Percentiles rank a stretch among this genome's conserved stretches.
Conservation (phyloP, 495 filamentous ascomycete species). For the Aspergillus coremiiformis region DNA sequence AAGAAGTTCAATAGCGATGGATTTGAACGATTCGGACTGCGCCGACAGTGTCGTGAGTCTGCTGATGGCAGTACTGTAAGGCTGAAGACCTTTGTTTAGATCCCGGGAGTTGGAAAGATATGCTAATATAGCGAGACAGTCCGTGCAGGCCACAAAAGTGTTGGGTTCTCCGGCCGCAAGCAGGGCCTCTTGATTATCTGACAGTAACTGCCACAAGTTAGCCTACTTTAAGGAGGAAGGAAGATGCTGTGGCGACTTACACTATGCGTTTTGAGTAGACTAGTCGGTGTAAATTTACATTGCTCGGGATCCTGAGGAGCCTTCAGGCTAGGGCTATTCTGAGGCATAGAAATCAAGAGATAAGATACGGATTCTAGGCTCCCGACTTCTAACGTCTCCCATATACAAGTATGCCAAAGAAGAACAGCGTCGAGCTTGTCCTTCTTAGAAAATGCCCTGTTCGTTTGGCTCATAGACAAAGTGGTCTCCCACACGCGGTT, state of each 20-base stretch:
- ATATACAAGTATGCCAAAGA: constrained; percentile 66
- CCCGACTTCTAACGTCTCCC: constrained; percentile 51
- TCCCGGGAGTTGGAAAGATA: constrained; percentile 47
- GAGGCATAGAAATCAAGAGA: constrained; percentile 38
- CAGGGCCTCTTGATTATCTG: constrained; percentile 48
- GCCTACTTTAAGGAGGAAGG: not conserved
- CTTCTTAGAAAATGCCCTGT: constrained; percentile 28
- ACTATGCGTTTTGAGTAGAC: constrained; percentile 47
- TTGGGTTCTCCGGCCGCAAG: constrained; percentile 40
- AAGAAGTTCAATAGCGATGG: constrained; percentile 43
- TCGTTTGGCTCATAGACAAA: constrained; percentile 40
- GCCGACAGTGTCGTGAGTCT: constrained; percentile 29
- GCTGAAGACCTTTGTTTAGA: constrained; percentile 34
- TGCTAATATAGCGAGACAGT: constrained; percentile 53
- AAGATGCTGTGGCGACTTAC: constrained; percentile 23
- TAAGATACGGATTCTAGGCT: constrained; percentile 41
- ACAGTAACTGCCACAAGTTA: constrained; percentile 41
- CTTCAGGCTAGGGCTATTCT: constrained; percentile 21
- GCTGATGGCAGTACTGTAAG: constrained; percentile 42
- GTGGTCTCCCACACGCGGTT: constrained; percentile 60
- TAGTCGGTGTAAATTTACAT: constrained; percentile 25
- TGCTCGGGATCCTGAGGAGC: constrained; percentile 13
- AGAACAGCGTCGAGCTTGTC: constrained; percentile 40
- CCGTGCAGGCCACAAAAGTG: constrained; percentile 47
- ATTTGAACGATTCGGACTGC: constrained; percentile 26